Conservation (phyloP, 2,329 filamentous ascomycete genomes). For the Fusarium coffeatum region DNA sequence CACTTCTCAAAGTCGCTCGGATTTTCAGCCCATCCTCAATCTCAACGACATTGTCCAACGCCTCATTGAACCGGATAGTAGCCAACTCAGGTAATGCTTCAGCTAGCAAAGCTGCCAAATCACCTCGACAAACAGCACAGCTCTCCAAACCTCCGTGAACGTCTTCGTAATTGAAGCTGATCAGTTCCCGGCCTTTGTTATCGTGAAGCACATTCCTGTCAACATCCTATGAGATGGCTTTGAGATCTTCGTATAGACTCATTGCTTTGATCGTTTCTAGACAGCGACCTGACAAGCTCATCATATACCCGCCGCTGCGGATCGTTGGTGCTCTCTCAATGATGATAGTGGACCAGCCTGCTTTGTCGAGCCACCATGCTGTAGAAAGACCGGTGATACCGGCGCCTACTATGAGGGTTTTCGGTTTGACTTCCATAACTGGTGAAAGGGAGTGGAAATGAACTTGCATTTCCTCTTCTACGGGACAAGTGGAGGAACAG, state of each 20-base stretch:
- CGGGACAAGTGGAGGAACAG: no score
- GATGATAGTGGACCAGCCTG: background rate
- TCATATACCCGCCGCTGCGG: fast-evolving
- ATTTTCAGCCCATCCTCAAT: fast-evolving
- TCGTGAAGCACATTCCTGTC: background rate
- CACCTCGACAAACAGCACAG: background rate
- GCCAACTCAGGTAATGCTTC: background rate
- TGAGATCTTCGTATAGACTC: background rate
- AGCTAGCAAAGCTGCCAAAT: background rate
- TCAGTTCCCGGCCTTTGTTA: background rate
- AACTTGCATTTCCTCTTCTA: no score
- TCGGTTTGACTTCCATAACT: no score
- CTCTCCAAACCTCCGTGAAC: fast-evolving
- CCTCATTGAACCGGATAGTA: background rate
- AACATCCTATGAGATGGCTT: background rate
- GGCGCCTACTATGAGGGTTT: no score
- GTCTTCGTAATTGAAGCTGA: background rate
- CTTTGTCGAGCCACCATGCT: background rate
- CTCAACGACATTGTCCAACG: fast-evolving
- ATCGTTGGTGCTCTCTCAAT: fast-evolving
- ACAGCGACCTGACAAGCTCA: background rate
- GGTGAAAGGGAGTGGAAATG: fast-evolving
- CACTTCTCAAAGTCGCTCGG: background rate
- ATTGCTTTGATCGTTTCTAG: background rate
- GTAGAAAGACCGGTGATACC: background rate